Evolutionary conservation across 306 rosid species (phyloP).

Genomic region (Crotalaria pallida): DNA sequence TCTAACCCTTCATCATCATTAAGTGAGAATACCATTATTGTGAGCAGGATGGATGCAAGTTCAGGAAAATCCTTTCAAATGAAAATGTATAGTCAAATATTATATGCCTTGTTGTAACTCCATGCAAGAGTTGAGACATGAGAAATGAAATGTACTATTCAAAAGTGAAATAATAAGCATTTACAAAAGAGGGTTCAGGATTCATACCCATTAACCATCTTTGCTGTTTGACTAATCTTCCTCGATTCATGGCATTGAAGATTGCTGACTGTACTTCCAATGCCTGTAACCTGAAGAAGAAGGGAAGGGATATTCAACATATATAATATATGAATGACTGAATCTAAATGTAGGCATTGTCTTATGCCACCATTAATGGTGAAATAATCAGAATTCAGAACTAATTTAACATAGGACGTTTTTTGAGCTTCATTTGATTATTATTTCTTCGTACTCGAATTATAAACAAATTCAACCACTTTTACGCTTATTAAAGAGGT

Average conservation of each 20-base stretch:
- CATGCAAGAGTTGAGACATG: neutral
- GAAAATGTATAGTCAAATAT: too few species aligned
- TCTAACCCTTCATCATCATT: neutral
- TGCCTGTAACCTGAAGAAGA: slow-evolving; percentile 17
- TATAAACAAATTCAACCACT: too few species aligned
- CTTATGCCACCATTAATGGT: neutral
- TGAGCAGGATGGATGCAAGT: neutral
- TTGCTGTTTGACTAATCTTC: slow-evolving; percentile 10
- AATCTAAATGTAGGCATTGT: neutral
- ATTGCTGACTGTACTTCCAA: slow-evolving; percentile 2
- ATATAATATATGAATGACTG: too few species aligned
- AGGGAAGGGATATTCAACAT: neutral
- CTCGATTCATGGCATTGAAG: slow-evolving; percentile 19
- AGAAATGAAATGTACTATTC: too few species aligned
- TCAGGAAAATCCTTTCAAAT: too few species aligned
- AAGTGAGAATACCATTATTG: too few species aligned
- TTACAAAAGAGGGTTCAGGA: neutral
- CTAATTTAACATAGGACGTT: neutral
- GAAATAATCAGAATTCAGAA: neutral
- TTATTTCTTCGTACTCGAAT: too few species aligned
- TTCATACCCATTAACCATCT: neutral
- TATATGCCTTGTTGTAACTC: neutral
- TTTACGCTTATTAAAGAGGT: too few species aligned
- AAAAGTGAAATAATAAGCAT: neutral
- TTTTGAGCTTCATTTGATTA: neutral